These are phyloP conservation scores for Sugiyamaella floridensis DNA, from an alignment of 805 yeast species.

Conservation along the genomic window DNA sequence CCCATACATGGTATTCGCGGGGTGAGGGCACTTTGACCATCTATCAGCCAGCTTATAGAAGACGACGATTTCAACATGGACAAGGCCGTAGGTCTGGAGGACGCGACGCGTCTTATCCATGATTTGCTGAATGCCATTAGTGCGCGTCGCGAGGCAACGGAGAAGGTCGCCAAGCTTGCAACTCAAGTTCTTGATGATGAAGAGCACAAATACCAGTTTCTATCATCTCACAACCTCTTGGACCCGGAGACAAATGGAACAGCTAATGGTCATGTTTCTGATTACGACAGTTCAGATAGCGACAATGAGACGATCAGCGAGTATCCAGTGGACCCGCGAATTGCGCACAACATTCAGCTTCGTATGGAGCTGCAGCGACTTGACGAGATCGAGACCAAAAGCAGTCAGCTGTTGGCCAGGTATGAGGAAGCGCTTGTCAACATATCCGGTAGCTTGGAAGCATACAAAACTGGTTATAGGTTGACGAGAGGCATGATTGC, in stretches of 20 bases:
- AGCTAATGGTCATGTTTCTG: conserved; percentile 9
- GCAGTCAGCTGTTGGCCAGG: conserved; percentile 8
- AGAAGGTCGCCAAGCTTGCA: conserved; percentile 18
- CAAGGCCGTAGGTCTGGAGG: conserved; percentile 3
- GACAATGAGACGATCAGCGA: conserved; percentile 2
- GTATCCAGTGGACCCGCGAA: not conserved
- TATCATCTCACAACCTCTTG: conserved; percentile 10
- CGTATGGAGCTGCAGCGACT: conserved; percentile 17
- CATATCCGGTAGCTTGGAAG: conserved; percentile 4
- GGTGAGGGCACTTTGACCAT: too few relatives aligned
- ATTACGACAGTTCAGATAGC: conserved; percentile 9
- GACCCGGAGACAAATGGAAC: not conserved
- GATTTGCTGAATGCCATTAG: conserved; percentile 23
- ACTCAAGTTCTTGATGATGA: conserved; percentile 17
- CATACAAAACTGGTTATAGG: conserved; percentile 9
- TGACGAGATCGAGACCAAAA: conserved; percentile 13
- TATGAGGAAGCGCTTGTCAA: conserved; percentile 15
- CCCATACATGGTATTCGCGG: too few relatives aligned
- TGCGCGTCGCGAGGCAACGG: conserved; percentile 21
- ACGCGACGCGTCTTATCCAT: conserved; percentile 24
- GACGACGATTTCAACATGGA: not conserved
- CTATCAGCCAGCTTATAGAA: too few relatives aligned
- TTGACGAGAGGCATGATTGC: conserved; percentile 4
- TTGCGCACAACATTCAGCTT: conserved; percentile 14
- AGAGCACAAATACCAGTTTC: conserved; percentile 18